phyloP scores from a whole-genome alignment of 768 basidiomycete genomes.

The Hirschioporus abietinus region DNA sequence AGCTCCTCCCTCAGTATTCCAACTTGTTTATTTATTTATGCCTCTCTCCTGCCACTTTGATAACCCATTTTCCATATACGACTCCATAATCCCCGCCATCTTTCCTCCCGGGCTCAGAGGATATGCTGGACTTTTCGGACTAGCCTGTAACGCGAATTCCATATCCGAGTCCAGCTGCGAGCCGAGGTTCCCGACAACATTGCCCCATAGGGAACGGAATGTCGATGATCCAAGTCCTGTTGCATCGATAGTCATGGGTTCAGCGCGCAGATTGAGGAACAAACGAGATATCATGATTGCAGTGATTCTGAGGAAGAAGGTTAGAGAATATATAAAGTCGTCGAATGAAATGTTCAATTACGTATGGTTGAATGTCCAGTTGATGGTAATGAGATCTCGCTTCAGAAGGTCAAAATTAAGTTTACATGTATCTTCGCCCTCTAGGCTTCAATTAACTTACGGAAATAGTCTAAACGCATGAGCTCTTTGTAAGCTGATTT shows the following conservation, averaged over 20 bases:
- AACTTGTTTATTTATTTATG: neutral
- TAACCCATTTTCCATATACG: neutral
- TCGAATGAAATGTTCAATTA: neutral
- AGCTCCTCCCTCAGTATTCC: neutral
- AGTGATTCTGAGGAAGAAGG: neutral
- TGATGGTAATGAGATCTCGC: neutral
- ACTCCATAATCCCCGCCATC: neutral
- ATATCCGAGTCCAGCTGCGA: neutral
- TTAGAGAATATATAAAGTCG: neutral
- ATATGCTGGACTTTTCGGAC: neutral
- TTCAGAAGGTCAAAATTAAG: neutral
- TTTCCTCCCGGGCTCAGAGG: neutral
- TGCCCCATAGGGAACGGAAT: neutral
- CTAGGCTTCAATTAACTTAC: neutral
- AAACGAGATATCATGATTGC: neutral
- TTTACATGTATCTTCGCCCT: neutral
- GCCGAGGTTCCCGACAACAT: neutral
- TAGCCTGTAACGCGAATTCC: neutral
- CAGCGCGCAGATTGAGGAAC: neutral
- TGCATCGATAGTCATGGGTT: neutral
- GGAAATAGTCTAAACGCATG: neutral
- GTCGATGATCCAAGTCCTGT: neutral
- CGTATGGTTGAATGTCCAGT: slow-evolving; percentile 1
- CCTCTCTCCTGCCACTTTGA: neutral
- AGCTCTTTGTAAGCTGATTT: neutral